A percentile compares a stretch with the other conserved stretches of the same genome.
Evolutionary conservation across 805 yeast species (phyloP).

Genomic region (Lachancea lanzarotensis): DNA sequence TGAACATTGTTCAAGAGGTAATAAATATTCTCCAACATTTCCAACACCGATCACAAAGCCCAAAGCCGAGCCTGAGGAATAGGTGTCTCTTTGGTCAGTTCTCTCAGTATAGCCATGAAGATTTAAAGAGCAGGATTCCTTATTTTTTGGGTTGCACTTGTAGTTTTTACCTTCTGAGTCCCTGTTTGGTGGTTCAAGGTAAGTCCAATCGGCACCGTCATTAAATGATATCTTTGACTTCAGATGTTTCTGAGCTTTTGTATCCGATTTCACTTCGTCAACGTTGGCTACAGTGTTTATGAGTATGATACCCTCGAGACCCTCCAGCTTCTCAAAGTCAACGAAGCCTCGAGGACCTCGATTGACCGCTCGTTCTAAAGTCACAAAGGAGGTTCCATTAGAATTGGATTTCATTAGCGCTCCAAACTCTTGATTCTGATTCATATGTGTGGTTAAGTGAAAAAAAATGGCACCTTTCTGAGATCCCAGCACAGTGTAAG

Average conservation of each 20-base stretch:
- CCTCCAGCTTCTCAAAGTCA: conserved; percentile 80
- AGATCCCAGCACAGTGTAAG: conserved; percentile 76
- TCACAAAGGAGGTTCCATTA: conserved; percentile 81
- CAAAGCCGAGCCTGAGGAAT: conserved; percentile 79
- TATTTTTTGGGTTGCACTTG: conserved; percentile 43
- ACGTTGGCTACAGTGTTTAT: conserved; percentile 63
- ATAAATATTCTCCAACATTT: conserved; percentile 66
- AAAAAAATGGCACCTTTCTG: conserved; percentile 65
- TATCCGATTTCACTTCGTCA: conserved; percentile 26
- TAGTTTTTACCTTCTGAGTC: conserved; percentile 57
- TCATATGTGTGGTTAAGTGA: conserved; percentile 66
- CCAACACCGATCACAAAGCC: conserved; percentile 93
- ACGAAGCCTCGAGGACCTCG: conserved; percentile 69
- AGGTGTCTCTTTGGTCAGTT: conserved; percentile 74
- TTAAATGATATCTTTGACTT: conserved; percentile 75
- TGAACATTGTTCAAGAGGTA: conserved; percentile 44
- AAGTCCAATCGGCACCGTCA: conserved; percentile 87
- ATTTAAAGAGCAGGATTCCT: conserved; percentile 68
- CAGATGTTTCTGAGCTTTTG: conserved; percentile 48
- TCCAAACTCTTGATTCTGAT: conserved; percentile 57
- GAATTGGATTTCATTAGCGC: conserved; percentile 80
- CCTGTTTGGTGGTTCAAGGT: conserved; percentile 57
- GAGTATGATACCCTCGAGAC: conserved; percentile 77
- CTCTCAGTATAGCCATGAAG: conserved; percentile 90
- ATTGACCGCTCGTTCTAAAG: conserved; percentile 64